Evolutionary conservation across 306 rosid genomes (phyloP).

Genomic region (Begonia masoniana): DNA sequence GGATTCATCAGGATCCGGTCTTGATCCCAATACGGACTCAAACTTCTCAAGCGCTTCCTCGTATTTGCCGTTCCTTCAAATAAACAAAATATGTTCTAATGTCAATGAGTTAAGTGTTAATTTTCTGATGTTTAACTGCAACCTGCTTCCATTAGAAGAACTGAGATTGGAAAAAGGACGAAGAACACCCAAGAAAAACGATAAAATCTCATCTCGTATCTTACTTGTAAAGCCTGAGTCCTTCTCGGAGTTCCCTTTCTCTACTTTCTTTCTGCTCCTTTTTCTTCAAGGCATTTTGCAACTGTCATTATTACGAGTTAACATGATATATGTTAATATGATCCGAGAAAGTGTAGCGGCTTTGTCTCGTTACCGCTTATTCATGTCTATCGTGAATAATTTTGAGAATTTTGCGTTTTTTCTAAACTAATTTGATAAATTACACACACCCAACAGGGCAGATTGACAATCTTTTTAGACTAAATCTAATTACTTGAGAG

Average conservation of each 20-base stretch:
- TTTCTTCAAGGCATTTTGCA: slow-evolving; percentile 69
- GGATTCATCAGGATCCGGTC: slow-evolving; percentile 58
- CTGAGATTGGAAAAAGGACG: not conserved
- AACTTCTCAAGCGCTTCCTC: slow-evolving; percentile 86
- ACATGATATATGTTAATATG: not conserved
- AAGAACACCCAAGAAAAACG: slow-evolving; percentile 10
- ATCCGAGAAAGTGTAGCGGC: no score
- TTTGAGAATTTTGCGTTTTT: no score
- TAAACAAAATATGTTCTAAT: not conserved
- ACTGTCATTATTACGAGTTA: slow-evolving; percentile 21
- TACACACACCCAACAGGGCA: no score
- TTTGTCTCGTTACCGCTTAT: no score
- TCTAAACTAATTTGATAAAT: no score
- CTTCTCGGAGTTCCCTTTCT: slow-evolving; percentile 65
- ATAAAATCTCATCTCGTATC: slow-evolving; percentile 8
- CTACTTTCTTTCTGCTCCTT: slow-evolving; percentile 60
- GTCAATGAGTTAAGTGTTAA: not conserved
- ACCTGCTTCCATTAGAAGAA: not conserved
- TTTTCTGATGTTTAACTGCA: slow-evolving; percentile 2
- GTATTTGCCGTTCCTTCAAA: slow-evolving; percentile 53
- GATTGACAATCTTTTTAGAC: no score
- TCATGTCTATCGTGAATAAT: no score
- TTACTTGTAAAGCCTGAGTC: slow-evolving; percentile 74
- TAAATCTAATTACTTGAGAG: not conserved
- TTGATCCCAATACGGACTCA: slow-evolving; percentile 82